These are phyloP conservation scores for Xylaria sp. DNA, from an alignment of 495 filamentous ascomycete species.

Conservation along the genomic window DNA sequence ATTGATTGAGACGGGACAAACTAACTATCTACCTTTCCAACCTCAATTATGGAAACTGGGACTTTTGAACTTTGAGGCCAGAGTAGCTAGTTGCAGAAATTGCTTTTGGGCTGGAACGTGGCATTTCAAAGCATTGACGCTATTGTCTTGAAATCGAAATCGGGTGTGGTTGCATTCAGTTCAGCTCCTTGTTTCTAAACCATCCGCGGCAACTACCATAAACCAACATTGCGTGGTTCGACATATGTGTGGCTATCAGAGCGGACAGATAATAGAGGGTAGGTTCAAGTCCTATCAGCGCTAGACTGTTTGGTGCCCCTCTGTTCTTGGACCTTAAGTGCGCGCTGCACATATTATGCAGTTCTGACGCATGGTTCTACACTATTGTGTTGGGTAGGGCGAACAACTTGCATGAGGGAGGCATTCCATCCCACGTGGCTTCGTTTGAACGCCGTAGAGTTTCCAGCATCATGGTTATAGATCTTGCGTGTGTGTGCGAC, in stretches of 20 bases:
- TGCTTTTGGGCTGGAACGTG: neutral
- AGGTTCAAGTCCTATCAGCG: too few species aligned
- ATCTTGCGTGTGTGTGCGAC: neutral
- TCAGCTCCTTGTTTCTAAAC: neutral
- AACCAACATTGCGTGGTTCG: too few species aligned
- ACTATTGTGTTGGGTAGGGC: neutral
- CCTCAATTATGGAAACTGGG: neutral
- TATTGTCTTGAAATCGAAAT: neutral
- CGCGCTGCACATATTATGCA: neutral
- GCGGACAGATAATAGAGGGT: too few species aligned
- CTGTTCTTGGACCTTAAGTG: neutral
- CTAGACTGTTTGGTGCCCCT: too few species aligned
- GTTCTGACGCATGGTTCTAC: neutral
- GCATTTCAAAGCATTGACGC: neutral
- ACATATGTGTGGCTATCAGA: too few species aligned
- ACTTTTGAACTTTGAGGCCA: neutral
- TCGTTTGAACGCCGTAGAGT: slow-evolving; percentile 2
- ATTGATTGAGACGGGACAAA: neutral
- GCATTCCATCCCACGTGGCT: neutral
- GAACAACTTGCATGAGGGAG: slow-evolving; percentile 9
- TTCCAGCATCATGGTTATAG: neutral
- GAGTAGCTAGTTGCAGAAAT: neutral
- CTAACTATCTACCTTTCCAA: neutral
- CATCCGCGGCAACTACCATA: too few species aligned
- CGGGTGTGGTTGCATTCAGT: neutral